phyloP scores from a whole-genome alignment of 441 rosid genomes.

The Aleurites moluccanus region DNA sequence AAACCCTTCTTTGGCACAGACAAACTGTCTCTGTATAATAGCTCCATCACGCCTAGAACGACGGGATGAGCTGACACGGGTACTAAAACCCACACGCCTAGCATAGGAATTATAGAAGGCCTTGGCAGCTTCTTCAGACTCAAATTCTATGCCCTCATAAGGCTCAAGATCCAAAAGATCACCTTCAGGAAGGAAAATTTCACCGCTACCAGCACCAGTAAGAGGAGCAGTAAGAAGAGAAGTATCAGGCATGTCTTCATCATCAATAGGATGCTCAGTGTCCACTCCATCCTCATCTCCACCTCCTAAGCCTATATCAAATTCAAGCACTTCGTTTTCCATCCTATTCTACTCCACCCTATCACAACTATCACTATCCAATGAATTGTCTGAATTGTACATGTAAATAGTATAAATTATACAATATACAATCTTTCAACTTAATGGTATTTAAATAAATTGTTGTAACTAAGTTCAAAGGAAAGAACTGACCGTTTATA shows the following conservation, averaged over 20 bases:
- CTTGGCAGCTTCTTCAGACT: conserved; percentile 93
- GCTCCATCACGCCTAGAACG: conserved; percentile 91
- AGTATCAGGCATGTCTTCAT: conserved; percentile 66
- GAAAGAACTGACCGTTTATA: not conserved
- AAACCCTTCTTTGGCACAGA: conserved; percentile 89
- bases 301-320: conserved; percentile 76
- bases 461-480: no score
- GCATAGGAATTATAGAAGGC: conserved; percentile 91
- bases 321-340: conserved; percentile 84
- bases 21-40: conserved; percentile 84
- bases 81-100: conserved; percentile 80
- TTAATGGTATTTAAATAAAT: not conserved
- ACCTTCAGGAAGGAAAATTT: conserved; percentile 61
- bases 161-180: conserved; percentile 86
- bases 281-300: conserved; percentile 62
- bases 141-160: conserved; percentile 86
- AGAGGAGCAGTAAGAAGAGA: conserved; percentile 25
- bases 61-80: conserved; percentile 90
- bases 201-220: conserved; percentile 37
- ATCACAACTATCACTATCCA: no score
- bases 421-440: not conserved
- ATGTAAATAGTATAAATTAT: not conserved
- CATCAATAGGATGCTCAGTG: conserved; percentile 51
- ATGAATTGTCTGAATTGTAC: not conserved
- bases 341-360: conserved; percentile 31